Base-by-base conservation (phyloP, 805 yeast genomes). In the Zygoascus flipseniorum region DNA sequence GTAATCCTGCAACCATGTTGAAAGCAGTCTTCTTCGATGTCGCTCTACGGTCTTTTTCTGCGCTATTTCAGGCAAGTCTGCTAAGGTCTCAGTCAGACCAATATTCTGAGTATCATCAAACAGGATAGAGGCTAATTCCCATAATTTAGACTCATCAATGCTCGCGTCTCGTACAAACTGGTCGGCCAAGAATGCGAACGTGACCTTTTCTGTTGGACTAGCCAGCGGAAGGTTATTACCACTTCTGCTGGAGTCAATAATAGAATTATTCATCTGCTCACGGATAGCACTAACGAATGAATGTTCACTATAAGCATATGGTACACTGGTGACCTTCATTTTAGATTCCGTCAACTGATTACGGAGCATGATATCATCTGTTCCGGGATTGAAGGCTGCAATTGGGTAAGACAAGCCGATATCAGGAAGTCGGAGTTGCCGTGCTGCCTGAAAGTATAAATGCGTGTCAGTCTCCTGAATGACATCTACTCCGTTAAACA, bases 91-190 rank as follows among this genome's bases (percentile, higher is more conserved):
- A 48, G 46, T 65, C 60, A 0, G 53, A 61, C 14, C 58, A 45
- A 51, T 65, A 61, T 20, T 61, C 56, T 48, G 47, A 26, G 62
- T 56, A 18, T 70, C 70, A 63, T 82, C 87, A 67, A 85, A 85
- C 44, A 89, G 69, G 19, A 81, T 75, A 0, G 86, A 77, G 1
- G 85, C 78, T 44, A 86, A 69, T n/a, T 73, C 71, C 80, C 89
- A 78, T 39, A 71, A 52, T 14, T 65, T 61, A 9, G 65, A 56
- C 31, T 77, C 74, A 26, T 44, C 35, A 19, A 32, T 31, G 8
- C 11, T 23, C 14, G 35, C 31, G 5, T 44, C 35, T 20, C 11
- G 16, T 14, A n/a, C 14, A 28, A 44, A 44, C 6, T 14, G n/a
- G 42, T n/a, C 31, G 11, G 52, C 37, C 14, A 51, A 23, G 28